These are phyloP conservation scores for Microsporum canis DNA, from an alignment of 2,329 filamentous ascomycete species.

Conservation along the genomic window DNA sequence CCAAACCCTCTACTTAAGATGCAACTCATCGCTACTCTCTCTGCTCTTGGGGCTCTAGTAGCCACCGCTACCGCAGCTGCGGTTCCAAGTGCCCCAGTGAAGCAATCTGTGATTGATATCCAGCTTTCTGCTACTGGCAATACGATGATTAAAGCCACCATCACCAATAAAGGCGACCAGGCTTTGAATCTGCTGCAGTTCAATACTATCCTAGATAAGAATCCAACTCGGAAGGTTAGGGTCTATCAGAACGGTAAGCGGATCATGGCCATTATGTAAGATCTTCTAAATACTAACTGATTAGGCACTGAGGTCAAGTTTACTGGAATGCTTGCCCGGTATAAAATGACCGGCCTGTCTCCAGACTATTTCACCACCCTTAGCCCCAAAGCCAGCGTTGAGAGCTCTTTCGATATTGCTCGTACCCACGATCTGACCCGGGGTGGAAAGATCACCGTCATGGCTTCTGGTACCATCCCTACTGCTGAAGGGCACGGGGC, in stretches of 20 bases:
- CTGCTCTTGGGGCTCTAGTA: not conserved
- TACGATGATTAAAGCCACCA: conserved; percentile 7
- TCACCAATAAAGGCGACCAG: conserved; percentile 9
- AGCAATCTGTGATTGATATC: not conserved
- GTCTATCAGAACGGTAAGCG: conserved; percentile 10
- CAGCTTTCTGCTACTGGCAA: conserved; percentile 7
- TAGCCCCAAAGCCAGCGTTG: conserved; percentile 5
- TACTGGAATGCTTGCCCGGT: conserved; percentile 5
- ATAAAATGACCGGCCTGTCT: conserved; percentile 1
- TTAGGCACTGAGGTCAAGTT: conserved; percentile 8
- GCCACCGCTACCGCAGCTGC: not conserved
- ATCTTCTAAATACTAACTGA: not conserved
- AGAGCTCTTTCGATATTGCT: conserved; percentile 9
- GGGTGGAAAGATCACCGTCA: conserved; percentile 7
- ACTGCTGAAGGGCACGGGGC: conserved; percentile 26
- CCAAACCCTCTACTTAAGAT: not conserved
- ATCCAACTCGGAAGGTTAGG: conserved; percentile 7
- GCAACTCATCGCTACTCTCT: not conserved
- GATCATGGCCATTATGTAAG: not conserved
- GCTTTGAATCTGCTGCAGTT: conserved; percentile 6
- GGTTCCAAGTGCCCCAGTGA: not conserved
- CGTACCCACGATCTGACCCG: conserved; percentile 8
- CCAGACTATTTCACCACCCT: conserved; percentile 5
- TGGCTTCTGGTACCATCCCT: conserved; percentile 6
- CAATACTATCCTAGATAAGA: conserved; percentile 10